Evolutionary conservation across 23 red algal species (phyloP).

Genomic region (Chondrus crispus): DNA sequence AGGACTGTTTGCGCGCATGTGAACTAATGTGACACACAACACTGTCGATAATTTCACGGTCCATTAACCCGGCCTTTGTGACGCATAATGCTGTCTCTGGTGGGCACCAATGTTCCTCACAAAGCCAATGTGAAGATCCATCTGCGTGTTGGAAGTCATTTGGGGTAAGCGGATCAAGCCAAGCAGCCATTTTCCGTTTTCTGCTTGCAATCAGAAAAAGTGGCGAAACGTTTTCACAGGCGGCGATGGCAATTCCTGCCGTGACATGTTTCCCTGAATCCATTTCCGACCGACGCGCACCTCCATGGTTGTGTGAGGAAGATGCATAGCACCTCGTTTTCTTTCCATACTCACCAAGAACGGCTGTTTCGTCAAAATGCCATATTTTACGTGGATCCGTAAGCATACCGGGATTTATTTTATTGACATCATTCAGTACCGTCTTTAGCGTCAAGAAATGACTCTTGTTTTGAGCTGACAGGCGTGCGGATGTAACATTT

Average conservation of each 20-base stretch:
- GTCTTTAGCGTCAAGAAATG: neutral
- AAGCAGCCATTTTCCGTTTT: neutral
- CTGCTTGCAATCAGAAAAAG: neutral
- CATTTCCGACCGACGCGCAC: neutral
- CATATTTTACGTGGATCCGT: neutral
- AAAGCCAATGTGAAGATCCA: neutral
- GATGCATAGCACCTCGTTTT: neutral
- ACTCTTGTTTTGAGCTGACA: neutral
- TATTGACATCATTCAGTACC: neutral
- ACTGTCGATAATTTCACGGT: neutral
- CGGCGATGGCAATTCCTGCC: neutral
- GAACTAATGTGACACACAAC: neutral
- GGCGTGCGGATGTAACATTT: neutral
- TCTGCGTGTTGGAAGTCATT: neutral
- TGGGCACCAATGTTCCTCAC: neutral
- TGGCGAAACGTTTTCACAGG: neutral
- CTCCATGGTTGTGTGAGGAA: neutral
- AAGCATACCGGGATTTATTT: neutral
- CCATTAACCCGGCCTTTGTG: neutral
- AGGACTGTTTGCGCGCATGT: neutral
- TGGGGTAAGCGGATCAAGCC: neutral
- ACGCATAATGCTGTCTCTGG: neutral
- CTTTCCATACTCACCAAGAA: neutral
- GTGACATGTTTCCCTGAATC: slow-evolving; percentile 16
- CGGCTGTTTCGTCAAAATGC: slow-evolving; percentile 3